phyloP scores from a whole-genome alignment of 495 filamentous ascomycete genomes.

The Friedmanniomyces simplex region DNA sequence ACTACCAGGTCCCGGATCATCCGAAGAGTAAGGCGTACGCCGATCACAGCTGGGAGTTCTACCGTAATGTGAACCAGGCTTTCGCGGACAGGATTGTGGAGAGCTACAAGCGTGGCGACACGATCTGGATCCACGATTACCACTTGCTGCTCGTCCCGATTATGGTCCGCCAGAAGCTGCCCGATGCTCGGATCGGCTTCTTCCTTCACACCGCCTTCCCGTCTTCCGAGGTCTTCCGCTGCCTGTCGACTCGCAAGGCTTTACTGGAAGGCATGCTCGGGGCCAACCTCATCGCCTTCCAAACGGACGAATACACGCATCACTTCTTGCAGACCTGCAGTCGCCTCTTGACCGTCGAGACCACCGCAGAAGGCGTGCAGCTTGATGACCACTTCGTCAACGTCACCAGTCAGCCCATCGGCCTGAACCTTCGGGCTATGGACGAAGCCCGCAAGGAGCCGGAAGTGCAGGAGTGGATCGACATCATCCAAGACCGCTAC shows the following conservation, averaged over 20 bases:
- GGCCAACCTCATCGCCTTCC: slow-evolving; percentile 82
- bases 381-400: slow-evolving; percentile 90
- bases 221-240: slow-evolving; percentile 89
- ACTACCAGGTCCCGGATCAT: slow-evolving; percentile 86
- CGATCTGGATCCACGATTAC: slow-evolving; percentile 92
- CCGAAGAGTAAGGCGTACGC: slow-evolving; percentile 96
- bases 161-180: slow-evolving; percentile 76
- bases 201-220: slow-evolving; percentile 93
- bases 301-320: slow-evolving; percentile 81
- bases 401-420: slow-evolving; percentile 63
- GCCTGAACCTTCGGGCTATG: slow-evolving; percentile 72
- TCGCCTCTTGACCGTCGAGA: slow-evolving; percentile 73
- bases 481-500: slow-evolving; percentile 67
- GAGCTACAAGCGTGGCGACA: slow-evolving; percentile 74
- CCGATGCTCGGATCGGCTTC: slow-evolving; percentile 87
- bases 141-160: slow-evolving; percentile 82
- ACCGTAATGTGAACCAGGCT: slow-evolving; percentile 77
- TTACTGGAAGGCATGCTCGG: slow-evolving; percentile 84
- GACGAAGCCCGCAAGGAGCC: slow-evolving; percentile 57
- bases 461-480: slow-evolving; percentile 67
- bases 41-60: slow-evolving; percentile 92
- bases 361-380: slow-evolving; percentile 75
- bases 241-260: slow-evolving; percentile 70
- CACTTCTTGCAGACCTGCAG: slow-evolving; percentile 94
- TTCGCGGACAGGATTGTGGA: slow-evolving; percentile 75